Evolutionary conservation across 306 rosid genomes (phyloP).

Genomic region (Ammopiptanthus mongolicus): DNA sequence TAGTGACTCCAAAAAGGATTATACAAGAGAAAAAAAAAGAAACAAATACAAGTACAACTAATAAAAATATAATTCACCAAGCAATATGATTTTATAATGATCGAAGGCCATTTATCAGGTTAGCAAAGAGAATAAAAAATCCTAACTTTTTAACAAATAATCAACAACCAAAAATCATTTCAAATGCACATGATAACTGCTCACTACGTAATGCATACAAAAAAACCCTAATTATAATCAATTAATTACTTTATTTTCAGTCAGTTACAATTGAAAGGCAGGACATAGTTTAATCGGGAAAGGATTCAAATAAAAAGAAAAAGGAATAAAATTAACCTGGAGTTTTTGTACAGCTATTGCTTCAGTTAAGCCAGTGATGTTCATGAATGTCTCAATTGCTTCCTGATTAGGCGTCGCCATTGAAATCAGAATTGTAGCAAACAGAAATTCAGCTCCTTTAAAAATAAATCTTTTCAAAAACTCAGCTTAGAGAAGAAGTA

Average conservation of each 20-base stretch:
- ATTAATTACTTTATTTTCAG: background rate
- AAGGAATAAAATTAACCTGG: conserved; percentile 24
- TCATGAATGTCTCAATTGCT: conserved; percentile 61
- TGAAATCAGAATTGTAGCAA: conserved; percentile 13
- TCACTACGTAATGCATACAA: background rate
- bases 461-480: too few relatives aligned
- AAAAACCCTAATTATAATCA: background rate
- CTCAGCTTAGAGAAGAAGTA: background rate
- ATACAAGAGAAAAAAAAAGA: background rate
- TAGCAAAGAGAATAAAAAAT: background rate
- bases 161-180: background rate
- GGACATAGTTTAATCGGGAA: background rate
- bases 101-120: too few relatives aligned
- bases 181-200: background rate
- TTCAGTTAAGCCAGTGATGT: conserved; percentile 58
- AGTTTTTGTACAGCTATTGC: conserved; percentile 52
- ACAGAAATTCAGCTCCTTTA: background rate
- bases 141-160: background rate
- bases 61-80: background rate
- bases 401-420: conserved; percentile 65
- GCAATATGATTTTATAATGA: too few relatives aligned
- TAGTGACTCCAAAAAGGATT: background rate
- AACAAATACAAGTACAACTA: background rate
- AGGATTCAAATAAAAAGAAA: background rate
- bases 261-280: background rate